Conservation (phyloP, 2,329 filamentous ascomycete genomes). For the Aspergillus neotritici region DNA sequence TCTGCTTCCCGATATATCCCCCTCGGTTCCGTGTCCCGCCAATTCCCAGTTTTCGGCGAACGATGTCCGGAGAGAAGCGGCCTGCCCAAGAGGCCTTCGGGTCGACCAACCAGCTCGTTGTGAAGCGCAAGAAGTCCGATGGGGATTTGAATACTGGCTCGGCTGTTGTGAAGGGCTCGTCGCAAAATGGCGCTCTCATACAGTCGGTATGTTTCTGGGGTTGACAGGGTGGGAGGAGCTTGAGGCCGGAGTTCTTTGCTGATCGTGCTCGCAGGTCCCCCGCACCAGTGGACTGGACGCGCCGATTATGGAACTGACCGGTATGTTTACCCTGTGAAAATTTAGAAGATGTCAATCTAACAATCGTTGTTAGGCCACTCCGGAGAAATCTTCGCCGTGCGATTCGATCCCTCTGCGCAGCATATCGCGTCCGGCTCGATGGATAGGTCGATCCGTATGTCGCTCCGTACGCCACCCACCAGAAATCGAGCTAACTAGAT, state of each 20-base stretch:
- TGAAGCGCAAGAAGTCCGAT: conserved; percentile 81
- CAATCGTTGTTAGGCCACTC: conserved; percentile 48
- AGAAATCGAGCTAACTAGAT: not conserved
- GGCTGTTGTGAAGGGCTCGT: conserved; percentile 52
- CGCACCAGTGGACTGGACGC: conserved; percentile 79
- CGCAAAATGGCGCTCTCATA: conserved; percentile 58
- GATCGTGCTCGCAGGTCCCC: conserved; percentile 53
- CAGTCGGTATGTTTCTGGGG: conserved; percentile 53
- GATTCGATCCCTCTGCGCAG: conserved; percentile 83
- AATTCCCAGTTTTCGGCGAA: conserved; percentile 10
- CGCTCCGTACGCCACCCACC: not conserved
- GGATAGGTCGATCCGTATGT: conserved; percentile 81
- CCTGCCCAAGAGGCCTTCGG: conserved; percentile 80
- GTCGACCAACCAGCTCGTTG: conserved; percentile 65
- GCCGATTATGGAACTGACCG: conserved; percentile 88
- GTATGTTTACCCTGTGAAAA: conserved; percentile 26
- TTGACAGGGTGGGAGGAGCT: not conserved
- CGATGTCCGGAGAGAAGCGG: conserved; percentile 87
- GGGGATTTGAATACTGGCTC: conserved; percentile 51
- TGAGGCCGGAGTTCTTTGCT: conserved; percentile 4
- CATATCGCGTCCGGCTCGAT: conserved; percentile 91
- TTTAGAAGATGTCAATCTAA: not conserved
- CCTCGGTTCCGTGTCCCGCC: too few relatives aligned
- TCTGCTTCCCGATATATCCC: too few relatives aligned
- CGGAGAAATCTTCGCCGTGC: conserved; percentile 83